Conservation (phyloP, 768 basidiomycete genomes). For the Sporobolomyces phaffii region DNA sequence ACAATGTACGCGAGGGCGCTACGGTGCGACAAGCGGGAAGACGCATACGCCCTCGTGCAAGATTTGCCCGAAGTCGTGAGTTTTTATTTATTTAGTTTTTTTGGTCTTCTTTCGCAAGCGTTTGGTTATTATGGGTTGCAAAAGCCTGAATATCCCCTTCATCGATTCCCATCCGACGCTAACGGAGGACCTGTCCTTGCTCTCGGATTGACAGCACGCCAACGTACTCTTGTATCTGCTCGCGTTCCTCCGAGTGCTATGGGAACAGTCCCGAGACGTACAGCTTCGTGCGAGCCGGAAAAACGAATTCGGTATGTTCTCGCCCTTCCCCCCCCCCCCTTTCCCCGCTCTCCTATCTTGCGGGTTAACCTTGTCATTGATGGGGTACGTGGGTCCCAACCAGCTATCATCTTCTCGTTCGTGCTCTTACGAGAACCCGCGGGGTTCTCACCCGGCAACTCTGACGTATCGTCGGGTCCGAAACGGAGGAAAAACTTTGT, state of each 20-base stretch:
- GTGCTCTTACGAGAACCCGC: constrained; percentile 20
- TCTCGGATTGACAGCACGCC: constrained; percentile 14
- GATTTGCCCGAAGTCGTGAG: constrained; percentile 16
- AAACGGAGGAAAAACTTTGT: neutral
- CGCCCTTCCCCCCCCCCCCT: too few species aligned
- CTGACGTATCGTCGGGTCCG: constrained; percentile 2
- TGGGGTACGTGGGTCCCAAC: too few species aligned
- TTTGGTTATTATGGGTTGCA: neutral
- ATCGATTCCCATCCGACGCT: neutral
- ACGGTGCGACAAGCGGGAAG: constrained; percentile 13
- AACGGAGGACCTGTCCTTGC: neutral
- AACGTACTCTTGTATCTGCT: constrained; percentile 22
- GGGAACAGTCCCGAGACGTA: neutral
- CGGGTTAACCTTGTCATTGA: neutral
- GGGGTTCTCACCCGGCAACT: too few species aligned
- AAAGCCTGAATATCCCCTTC: neutral
- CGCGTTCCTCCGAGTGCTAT: constrained; percentile 20
- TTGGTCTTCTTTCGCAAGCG: neutral
- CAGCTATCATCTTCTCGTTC: constrained; percentile 29
- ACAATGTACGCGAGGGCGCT: constrained; percentile 5
- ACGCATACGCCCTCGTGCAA: constrained; percentile 20
- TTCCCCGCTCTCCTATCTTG: neutral
- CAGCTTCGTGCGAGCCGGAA: neutral
- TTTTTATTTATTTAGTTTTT: neutral
- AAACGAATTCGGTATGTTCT: constrained; percentile 20